Conservation (phyloP, 768 basidiomycete species). For the Basidioascus undulatus region DNA sequence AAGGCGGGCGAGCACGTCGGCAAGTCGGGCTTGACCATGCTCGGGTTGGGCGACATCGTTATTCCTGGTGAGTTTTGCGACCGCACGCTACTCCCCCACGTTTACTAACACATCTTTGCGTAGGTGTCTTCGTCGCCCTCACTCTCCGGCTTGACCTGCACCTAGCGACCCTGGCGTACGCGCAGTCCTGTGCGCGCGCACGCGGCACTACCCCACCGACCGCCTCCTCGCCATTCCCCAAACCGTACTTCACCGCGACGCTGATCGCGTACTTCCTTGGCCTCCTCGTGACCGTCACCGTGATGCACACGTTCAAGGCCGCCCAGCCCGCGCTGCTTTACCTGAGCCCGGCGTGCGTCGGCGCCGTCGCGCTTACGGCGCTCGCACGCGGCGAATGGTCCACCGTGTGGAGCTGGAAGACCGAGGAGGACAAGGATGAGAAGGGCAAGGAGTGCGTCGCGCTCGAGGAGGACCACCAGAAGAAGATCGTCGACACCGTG, state of each 20-base stretch:
- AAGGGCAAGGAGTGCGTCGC: no score
- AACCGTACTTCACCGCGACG: conserved; percentile 51
- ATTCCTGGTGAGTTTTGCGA: no score
- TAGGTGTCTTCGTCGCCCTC: conserved; percentile 42
- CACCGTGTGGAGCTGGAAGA: conserved; percentile 47
- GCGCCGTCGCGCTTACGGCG: conserved; percentile 39
- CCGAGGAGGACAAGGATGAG: conserved; percentile 22
- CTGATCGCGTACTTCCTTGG: conserved; percentile 45
- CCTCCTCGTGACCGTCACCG: conserved; percentile 47
- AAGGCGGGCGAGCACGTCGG: no score
- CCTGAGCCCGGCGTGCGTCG: conserved; percentile 47
- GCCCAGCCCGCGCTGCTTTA: conserved; percentile 88
- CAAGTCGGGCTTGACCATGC: conserved; percentile 66
- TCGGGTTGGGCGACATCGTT: conserved; percentile 74
- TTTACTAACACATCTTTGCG: no score
- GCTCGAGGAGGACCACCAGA: conserved; percentile 8
- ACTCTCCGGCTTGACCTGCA: conserved; percentile 64
- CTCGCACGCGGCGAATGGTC: conserved; percentile 39
- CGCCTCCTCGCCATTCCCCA: conserved; percentile 23
- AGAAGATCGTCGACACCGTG: not conserved
- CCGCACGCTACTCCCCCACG: no score
- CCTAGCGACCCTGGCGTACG: conserved; percentile 21
- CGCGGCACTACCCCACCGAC: conserved; percentile 12
- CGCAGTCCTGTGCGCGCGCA: no score
- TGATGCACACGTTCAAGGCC: conserved; percentile 51